Base-by-base conservation (phyloP, 768 basidiomycete genomes). In the Naematelia encephala region DNA sequence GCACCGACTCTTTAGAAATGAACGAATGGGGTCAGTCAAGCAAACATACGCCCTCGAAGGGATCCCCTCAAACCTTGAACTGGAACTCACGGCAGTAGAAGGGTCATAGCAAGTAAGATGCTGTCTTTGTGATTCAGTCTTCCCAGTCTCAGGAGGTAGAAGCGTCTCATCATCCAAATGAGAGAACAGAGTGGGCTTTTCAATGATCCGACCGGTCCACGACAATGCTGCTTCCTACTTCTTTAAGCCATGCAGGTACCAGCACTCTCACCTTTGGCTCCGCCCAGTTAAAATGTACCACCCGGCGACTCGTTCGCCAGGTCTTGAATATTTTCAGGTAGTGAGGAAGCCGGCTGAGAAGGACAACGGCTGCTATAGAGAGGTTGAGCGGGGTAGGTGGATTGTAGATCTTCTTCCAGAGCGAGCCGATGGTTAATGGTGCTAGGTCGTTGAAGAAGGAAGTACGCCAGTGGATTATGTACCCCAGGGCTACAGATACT, bases 51-150 rank as follows among this genome's bases (percentile, higher is more conserved):
- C 21, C 13, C 28, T 11, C 10, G 50, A 51, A 12, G 23, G 14
- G 23, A 13, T 3, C 4, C 27, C 8, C 3, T 1, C n/a, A n/a
- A n/a, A n/a, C n/a, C n/a, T n/a, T 21, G 4, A 30, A 25, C 43
- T 13, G 30, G n/a, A 16, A 71, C 75, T 62, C 47, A 77, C 75
- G 21, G 86, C 86, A 13, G 89, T 93, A 2, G 91, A 86, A 13
- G 94, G 94, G 76, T 97, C 94, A 67, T 85, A 98, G 73, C 87
- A 86, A 1, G 94, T 98, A 60, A 97, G 87, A 71, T 88, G 91
- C 43, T 84, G 81, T 47, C 69, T 60, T 21, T 58, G 39, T 8
- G 52, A 29, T 16, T 62, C 63, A 39, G 56, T 59, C 22, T 45
- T 46, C 1, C 59, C 61, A 12, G 54, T 39, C 23, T 62, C 67